Evolutionary conservation across 768 basidiomycete genomes (phyloP).

Genomic region (Erythrobasidium yunnanense): DNA sequence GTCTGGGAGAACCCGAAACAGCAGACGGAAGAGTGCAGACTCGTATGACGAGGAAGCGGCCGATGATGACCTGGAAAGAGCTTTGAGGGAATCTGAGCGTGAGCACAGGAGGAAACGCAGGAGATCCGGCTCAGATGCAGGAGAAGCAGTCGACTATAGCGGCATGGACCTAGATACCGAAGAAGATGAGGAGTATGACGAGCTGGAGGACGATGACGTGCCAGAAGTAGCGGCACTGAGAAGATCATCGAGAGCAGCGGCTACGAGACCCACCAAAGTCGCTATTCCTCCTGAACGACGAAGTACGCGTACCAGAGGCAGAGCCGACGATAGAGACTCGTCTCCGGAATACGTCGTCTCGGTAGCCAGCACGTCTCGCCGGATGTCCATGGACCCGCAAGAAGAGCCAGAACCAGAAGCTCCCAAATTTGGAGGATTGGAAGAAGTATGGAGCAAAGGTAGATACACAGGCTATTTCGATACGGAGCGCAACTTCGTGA

Average conservation of each 20-base stretch:
- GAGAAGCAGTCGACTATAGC: conserved; percentile 3
- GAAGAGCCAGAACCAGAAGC: background rate
- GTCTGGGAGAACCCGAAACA: background rate
- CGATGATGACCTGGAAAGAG: conserved; percentile 3
- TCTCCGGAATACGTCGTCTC: too few relatives aligned
- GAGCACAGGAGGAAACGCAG: background rate
- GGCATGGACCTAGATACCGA: conserved; percentile 10
- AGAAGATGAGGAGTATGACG: conserved; percentile 7
- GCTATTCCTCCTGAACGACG: background rate
- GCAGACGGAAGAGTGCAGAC: background rate
- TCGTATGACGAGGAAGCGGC: conserved; percentile 14
- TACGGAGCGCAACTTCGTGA: conserved; percentile 9
- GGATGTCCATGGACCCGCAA: background rate
- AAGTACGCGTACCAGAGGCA: background rate
- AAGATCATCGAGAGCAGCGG: background rate
- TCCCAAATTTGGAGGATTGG: conserved; percentile 11
- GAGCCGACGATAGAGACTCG: too few relatives aligned
- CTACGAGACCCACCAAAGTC: background rate
- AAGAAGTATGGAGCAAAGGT: conserved; percentile 22
- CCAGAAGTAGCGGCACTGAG: background rate
- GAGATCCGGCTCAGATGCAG: background rate
- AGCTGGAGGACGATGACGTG: background rate
- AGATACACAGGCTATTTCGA: conserved; percentile 11
- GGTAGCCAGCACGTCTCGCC: background rate
- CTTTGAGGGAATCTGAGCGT: conserved; percentile 10